Base-by-base conservation (phyloP, 2,329 filamentous ascomycete genomes). In the Monilinia laxa region DNA sequence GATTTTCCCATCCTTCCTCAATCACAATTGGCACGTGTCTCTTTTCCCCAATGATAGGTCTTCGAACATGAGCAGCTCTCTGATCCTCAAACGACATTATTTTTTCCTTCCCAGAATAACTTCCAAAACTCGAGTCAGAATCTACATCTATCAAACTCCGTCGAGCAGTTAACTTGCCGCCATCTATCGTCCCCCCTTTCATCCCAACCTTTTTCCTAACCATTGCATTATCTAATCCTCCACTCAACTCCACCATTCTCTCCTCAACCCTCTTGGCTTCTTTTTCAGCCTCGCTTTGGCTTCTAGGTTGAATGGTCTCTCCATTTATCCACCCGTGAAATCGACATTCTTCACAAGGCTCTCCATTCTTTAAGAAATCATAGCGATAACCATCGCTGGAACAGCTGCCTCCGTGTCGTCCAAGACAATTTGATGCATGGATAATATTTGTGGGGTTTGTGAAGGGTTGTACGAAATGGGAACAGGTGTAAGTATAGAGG, bases 341-440 rank as follows among this genome's bases (percentile, higher is more conserved):
- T 20, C 57, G 12, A 60, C 57, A 60, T 23, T 18, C 42, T 16
- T 25, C 42, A 23, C 57, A 60, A 3, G 3, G 1, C 2, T 59
- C 57, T 11, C 20, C 45, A 23, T 38, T 38, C 25, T 28, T 35
- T 20, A 18, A 25, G 18, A 60, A 23, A 4, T 60, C 28, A 60
- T 60, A 51, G 14, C 28, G 28, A 60, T 51, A 60, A 42, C 42
- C 57, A 14, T 18, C 28, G 35, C 57, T 60, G 18, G 57, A 60
- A 51, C 57, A 60, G 4, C 4, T 38, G 12, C 57, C 42, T 23
- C 57, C 57, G 4, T 12, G 51, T 23, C 57, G 45, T 16, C 45
- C 57, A 11, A 38, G 3, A 38, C 42, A 51, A 6, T 4, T 35
- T 1, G n/a, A 2, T 0, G 7, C 49, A 9, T 60, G 45, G 11